Evolutionary conservation across 176 grass and related monocot genomes (phyloP).

Genomic region (Bonia amplexicaulis): DNA sequence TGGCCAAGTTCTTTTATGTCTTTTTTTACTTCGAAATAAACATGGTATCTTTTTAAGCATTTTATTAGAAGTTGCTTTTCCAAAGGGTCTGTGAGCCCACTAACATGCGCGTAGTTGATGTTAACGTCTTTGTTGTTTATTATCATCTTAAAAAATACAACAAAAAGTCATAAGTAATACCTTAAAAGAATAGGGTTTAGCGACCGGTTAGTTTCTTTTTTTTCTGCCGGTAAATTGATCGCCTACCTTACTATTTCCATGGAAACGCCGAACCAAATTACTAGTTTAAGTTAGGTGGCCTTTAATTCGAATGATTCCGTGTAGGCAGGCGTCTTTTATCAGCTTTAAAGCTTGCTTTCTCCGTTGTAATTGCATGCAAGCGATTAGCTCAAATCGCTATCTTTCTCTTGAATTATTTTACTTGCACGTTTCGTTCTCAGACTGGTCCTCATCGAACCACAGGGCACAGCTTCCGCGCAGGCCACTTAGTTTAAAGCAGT

Average conservation of each 20-base stretch:
- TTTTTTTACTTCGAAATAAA: no score
- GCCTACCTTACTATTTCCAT: slow-evolving; percentile 19
- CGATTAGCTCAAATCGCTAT: background rate
- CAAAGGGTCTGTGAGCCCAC: fast-evolving
- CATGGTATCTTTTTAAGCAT: no score
- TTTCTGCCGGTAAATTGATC: background rate
- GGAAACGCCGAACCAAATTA: background rate
- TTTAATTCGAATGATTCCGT: background rate
- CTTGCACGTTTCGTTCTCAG: background rate
- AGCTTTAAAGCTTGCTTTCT: background rate
- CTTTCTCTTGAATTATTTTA: background rate
- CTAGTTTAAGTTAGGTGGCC: background rate
- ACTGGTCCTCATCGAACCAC: background rate
- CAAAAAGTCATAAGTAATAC: no score
- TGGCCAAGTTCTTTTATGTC: no score
- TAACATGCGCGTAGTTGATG: fast-evolving
- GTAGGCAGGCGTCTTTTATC: background rate
- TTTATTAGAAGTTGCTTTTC: no score
- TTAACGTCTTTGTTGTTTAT: fast-evolving
- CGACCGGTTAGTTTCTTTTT: background rate
- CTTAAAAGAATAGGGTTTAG: no score
- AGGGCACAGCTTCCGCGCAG: background rate
- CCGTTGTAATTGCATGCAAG: background rate
- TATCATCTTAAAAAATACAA: no score
- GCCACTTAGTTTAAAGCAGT: background rate